Evolutionary conservation across 495 filamentous ascomycete genomes (phyloP).

Genomic region (Sordaria brevicollis): DNA sequence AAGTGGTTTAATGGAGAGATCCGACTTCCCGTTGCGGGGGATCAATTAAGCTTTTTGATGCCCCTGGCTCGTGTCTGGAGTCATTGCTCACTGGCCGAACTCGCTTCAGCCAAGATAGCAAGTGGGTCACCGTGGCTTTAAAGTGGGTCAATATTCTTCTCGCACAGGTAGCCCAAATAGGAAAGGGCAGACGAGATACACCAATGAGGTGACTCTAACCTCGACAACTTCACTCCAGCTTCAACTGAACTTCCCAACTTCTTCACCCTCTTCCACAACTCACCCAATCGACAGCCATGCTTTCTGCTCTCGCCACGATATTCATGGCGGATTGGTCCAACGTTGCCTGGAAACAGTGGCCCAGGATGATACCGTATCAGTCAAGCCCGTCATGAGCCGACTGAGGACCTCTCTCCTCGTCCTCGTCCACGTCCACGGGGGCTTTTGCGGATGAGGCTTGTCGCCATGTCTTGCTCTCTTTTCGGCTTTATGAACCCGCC

Average conservation of each 20-base stretch:
- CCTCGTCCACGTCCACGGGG: background rate
- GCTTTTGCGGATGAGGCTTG: background rate
- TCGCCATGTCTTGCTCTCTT: background rate
- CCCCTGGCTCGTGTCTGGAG: conserved; percentile 1
- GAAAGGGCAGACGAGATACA: conserved; percentile 7
- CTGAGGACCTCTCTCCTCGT: background rate
- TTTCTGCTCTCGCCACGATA: background rate
- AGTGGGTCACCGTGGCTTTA: background rate
- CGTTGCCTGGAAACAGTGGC: background rate
- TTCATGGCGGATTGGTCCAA: background rate
- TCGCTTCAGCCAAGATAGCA: conserved; percentile 2
- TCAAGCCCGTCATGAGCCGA: background rate
- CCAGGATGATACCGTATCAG: background rate
- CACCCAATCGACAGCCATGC: background rate
- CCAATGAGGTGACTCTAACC: background rate
- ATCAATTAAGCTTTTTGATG: conserved; percentile 13
- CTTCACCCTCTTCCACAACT: background rate
- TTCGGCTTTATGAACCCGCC: background rate
- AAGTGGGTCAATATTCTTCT: conserved; percentile 7
- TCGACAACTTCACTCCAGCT: background rate
- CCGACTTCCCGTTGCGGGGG: background rate
- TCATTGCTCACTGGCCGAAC: background rate
- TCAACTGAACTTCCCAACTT: conserved; percentile 2
- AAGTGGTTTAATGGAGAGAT: background rate
- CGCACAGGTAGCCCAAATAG: conserved; percentile 25